phyloP scores from a whole-genome alignment of 495 filamentous ascomycete genomes.

The Pyrenopolyporus hunteri region DNA sequence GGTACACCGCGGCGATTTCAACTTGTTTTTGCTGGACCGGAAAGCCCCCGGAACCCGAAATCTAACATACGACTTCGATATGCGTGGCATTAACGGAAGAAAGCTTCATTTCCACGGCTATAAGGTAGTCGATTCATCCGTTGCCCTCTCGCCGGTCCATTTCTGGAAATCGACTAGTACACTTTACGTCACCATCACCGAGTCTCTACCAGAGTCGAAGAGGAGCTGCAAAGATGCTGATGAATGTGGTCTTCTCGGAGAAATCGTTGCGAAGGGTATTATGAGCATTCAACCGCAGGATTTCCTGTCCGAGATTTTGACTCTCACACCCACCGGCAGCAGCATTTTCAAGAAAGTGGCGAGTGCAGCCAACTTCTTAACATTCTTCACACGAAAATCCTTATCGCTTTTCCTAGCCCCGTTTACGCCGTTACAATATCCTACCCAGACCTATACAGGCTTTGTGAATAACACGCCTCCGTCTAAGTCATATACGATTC shows the following conservation, averaged over 20 bases:
- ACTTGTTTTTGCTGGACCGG: constrained; percentile 61
- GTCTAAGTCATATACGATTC: constrained; percentile 47
- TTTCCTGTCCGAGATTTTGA: constrained; percentile 63
- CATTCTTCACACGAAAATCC: constrained; percentile 63
- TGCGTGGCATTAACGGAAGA: constrained; percentile 58
- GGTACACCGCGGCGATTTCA: constrained; percentile 63
- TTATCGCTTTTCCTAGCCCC: constrained; percentile 62
- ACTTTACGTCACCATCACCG: constrained; percentile 62
- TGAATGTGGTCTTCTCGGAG: constrained; percentile 46
- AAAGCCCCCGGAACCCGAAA: constrained; percentile 62
- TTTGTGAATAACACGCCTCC: constrained; percentile 57
- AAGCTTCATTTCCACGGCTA: constrained; percentile 64
- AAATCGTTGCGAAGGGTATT: constrained; percentile 62
- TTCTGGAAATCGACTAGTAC: constrained; percentile 70
- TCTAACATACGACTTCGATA: constrained; percentile 66
- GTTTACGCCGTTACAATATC: constrained; percentile 60
- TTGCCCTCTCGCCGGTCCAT: constrained; percentile 57
- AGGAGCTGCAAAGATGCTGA: constrained; percentile 44
- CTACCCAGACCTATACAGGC: constrained; percentile 51
- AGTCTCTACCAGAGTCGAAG: constrained; percentile 39
- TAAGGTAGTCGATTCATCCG: constrained; percentile 66
- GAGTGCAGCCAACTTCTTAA: constrained; percentile 58
- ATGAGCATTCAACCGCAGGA: constrained; percentile 62
- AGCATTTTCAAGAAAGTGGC: constrained; percentile 49
- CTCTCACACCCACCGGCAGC: constrained; percentile 58